Conservation (phyloP, 1,284 basidiomycete species). For the Leccinum subspadiceum region DNA sequence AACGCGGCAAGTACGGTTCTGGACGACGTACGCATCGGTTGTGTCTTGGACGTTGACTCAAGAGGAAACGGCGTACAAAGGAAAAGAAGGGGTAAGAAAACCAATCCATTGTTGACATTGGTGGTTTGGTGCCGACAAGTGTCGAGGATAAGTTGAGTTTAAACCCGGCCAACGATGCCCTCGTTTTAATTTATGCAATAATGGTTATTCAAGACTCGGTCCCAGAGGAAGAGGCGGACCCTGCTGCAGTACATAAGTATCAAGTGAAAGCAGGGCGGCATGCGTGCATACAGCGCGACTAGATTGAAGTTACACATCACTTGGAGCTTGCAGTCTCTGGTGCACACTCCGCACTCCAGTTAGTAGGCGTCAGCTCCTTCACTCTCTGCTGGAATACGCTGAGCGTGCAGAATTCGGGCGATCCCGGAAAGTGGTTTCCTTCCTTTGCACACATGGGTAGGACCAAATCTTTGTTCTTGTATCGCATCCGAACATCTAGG, state of each 20-base stretch:
- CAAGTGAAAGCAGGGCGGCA: not conserved
- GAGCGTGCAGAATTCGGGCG: constrained; percentile 76
- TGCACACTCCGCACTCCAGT: constrained; percentile 67
- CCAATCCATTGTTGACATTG: not conserved
- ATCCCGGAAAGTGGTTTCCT: constrained; percentile 68
- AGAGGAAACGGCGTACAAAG: not conserved
- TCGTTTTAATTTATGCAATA: not conserved
- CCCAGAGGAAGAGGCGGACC: not conserved
- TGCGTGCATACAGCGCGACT: not conserved
- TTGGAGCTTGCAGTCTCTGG: constrained; percentile 5
- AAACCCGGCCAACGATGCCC: not conserved
- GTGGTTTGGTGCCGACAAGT: not conserved
- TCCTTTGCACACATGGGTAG: constrained; percentile 67
- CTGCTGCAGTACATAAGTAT: not conserved
- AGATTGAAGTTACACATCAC: constrained; percentile 4
- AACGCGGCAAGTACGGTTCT: not conserved
- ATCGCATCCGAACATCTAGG: constrained; percentile 74
- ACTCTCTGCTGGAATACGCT: constrained; percentile 64
- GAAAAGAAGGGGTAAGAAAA: not conserved
- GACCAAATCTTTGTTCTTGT: constrained; percentile 66
- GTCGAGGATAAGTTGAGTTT: not conserved
- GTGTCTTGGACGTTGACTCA: not conserved
- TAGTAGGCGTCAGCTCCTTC: constrained; percentile 57
- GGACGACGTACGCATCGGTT: not conserved
- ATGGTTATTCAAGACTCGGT: not conserved